These are phyloP conservation scores for Fusarium odoratissimum DNA, from an alignment of 2,329 filamentous ascomycete species.

Conservation along the genomic window DNA sequence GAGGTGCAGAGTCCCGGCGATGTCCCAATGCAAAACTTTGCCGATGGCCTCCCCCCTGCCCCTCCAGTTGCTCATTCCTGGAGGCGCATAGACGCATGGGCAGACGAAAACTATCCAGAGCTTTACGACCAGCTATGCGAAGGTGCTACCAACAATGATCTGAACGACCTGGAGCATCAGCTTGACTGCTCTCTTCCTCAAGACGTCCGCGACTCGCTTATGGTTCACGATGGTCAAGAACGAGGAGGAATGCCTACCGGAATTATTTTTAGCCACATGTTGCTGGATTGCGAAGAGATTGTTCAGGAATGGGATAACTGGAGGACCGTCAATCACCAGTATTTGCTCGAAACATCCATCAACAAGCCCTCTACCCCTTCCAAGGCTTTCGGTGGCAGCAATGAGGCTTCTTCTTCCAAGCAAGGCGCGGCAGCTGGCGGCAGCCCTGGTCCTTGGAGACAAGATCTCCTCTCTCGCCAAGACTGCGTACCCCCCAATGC, in stretches of 20 bases:
- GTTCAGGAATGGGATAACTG: slow-evolving; percentile 98
- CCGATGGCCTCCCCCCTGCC: slow-evolving; percentile 88
- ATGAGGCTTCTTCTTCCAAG: slow-evolving; percentile 76
- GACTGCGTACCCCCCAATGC: slow-evolving; percentile 87
- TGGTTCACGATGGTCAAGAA: slow-evolving; percentile 96
- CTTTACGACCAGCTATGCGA: slow-evolving; percentile 93
- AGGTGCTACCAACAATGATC: slow-evolving; percentile 90
- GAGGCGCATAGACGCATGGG: slow-evolving; percentile 93
- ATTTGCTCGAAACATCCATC: slow-evolving; percentile 71
- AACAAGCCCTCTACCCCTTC: slow-evolving; percentile 72
- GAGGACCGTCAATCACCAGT: slow-evolving; percentile 92
- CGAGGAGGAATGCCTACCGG: slow-evolving; percentile 90
- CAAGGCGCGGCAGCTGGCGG: slow-evolving; percentile 64
- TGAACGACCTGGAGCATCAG: slow-evolving; percentile 97
- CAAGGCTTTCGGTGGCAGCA: slow-evolving; percentile 76
- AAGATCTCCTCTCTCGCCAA: slow-evolving; percentile 85
- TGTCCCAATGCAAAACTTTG: slow-evolving; percentile 96
- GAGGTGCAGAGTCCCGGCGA: slow-evolving; percentile 81
- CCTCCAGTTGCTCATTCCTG: slow-evolving; percentile 91
- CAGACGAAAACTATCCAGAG: slow-evolving; percentile 94
- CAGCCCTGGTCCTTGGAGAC: slow-evolving; percentile 77
- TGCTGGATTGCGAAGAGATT: slow-evolving; percentile 98
- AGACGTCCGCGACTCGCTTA: slow-evolving; percentile 91
- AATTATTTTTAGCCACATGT: slow-evolving; percentile 92
- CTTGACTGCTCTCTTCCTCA: slow-evolving; percentile 93